A percentile compares a stretch with the other conserved stretches of the same genome.
Evolutionary conservation across 768 basidiomycete species (phyloP).

Genomic region (Mycena chlorophos): DNA sequence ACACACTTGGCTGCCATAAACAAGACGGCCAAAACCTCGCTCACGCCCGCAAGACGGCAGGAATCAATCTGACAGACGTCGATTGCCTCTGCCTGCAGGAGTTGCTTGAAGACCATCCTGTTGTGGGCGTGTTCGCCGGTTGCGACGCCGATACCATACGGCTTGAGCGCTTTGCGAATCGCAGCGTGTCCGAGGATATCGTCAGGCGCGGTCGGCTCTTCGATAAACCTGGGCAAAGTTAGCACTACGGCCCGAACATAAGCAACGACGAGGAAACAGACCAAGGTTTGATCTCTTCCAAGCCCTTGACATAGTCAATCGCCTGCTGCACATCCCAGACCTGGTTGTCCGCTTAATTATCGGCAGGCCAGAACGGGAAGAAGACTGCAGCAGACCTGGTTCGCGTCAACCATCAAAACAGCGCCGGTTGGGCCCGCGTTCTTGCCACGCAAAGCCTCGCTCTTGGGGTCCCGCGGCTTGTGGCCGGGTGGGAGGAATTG

Average conservation of each 20-base stretch:
- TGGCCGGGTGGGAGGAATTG: conserved; percentile 67
- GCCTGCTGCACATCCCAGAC: conserved; percentile 94
- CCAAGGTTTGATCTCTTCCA: conserved; percentile 87
- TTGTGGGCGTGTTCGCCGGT: conserved; percentile 96
- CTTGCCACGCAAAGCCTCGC: conserved; percentile 73
- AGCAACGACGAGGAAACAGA: conserved; percentile 31
- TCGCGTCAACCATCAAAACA: conserved; percentile 96
- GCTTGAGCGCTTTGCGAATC: conserved; percentile 75
- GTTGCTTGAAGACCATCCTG: conserved; percentile 93
- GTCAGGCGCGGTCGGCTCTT: conserved; percentile 91
- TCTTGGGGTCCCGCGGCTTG: conserved; percentile 58
- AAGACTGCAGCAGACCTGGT: too few relatives aligned
- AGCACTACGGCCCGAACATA: not conserved
- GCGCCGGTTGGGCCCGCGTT: conserved; percentile 93
- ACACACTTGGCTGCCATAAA: conserved; percentile 85
- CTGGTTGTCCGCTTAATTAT: too few relatives aligned
- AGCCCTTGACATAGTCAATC: conserved; percentile 83
- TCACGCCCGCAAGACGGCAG: conserved; percentile 90
- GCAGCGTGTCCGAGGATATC: conserved; percentile 85
- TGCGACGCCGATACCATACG: conserved; percentile 83
- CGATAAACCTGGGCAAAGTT: conserved; percentile 68
- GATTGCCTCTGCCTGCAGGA: conserved; percentile 87
- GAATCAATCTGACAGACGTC: conserved; percentile 96
- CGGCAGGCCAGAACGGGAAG: too few relatives aligned
- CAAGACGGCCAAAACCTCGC: conserved; percentile 86